Evolutionary conservation across 2,329 filamentous ascomycete genomes (phyloP).

Genomic region (Exophiala oligosperma): DNA sequence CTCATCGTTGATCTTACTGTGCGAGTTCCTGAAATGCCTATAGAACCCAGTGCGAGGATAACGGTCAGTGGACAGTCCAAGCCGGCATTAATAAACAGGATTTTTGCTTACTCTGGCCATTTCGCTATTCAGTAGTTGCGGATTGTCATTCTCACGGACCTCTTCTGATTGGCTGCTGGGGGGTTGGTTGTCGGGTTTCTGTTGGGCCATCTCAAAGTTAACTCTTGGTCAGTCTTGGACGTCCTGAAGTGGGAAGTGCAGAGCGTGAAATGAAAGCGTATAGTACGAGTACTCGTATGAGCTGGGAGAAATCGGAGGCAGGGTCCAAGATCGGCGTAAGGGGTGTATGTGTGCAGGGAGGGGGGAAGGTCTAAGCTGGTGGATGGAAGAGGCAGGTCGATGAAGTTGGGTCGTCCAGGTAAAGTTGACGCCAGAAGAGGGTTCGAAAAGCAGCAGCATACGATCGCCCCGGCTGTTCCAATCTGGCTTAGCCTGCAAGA

Average conservation of each 20-base stretch:
- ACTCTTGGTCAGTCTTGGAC: not conserved
- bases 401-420: constrained; percentile 1
- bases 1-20: constrained; percentile 23
- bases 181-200: constrained; percentile 7
- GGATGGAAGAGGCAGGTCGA: not conserved
- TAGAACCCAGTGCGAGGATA: constrained; percentile 1
- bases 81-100: not conserved
- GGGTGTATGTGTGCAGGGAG: not conserved
- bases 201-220: constrained; percentile 18
- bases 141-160: constrained; percentile 11
- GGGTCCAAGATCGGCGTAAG: not conserved
- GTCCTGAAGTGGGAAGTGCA: not conserved
- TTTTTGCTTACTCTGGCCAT: constrained; percentile 27
- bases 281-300: too few relatives aligned
- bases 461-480: not conserved
- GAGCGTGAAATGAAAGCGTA: not conserved
- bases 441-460: not conserved
- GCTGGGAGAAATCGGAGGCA: not conserved
- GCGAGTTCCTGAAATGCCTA: constrained; percentile 37
- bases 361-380: not conserved
- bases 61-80: constrained; percentile 8
- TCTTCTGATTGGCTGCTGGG: constrained; percentile 9
- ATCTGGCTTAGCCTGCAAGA: not conserved
- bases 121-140: constrained; percentile 24
- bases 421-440: not conserved